Base-by-base conservation (phyloP, 2,329 filamentous ascomycete genomes). In the Penicillium janthinellum region DNA sequence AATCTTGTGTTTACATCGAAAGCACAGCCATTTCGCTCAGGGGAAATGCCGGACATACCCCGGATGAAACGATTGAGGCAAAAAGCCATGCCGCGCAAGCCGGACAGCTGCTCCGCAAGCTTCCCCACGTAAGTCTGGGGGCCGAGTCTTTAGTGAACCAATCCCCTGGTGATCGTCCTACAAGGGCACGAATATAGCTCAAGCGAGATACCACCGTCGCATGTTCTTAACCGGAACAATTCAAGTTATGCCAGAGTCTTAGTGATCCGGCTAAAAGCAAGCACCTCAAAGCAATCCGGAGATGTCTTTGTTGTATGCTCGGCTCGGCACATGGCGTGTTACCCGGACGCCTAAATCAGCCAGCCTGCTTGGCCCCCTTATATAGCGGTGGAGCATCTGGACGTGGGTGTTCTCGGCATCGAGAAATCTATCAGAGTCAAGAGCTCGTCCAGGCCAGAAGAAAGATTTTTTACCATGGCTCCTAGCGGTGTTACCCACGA, bases 251-350 rank as follows among this genome's bases (percentile, higher is more conserved):
- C 28, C 22, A 35, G 14, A 35, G 22, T 35, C 11, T 35, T 5
- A 49, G 45, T 49, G 45, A 28, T 49, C 50, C 50, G 50, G 50
- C 31, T 53, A 53, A 53, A 31, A 31, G 14, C 50, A 35, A 53
- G 22, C 1, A 53, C 34, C n/a, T 11, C 39, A 53, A 53, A 35
- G 17, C 20, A 53, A 17, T n/a, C 14, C 39, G 22, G 25, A n/a
- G 5, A 12, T 25, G 5, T 25, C 10, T 15, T 53, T 22, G 34
- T 42, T 17, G 28, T 31, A 17, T 14, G 15, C 38, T 11, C n/a
- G 11, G 39, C 37, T 44, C 39, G 37, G 37, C 39, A 20, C 39
- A 53, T 53, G 31, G 37, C 25, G 39, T 14, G 14, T 34, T 44
- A 53, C 14, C 50, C 38, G 28, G 50, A 53, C 37, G 37, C 50